These are phyloP conservation scores for Backusella macrospora DNA, from an alignment of 192 early-diverging fungal genomes.

Conservation along the genomic window DNA sequence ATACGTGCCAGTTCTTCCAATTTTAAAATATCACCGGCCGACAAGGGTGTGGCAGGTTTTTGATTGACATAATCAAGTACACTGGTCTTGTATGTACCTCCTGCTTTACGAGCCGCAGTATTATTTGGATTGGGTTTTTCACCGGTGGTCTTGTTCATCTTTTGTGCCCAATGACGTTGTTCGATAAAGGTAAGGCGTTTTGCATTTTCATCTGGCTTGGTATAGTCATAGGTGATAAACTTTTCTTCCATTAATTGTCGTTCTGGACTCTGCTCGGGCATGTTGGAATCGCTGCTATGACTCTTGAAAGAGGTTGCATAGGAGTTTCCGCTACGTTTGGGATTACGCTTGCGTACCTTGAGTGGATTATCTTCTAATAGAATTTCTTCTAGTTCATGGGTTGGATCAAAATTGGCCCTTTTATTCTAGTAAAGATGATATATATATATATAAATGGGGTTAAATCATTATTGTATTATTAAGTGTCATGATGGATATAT, in stretches of 20 bases:
- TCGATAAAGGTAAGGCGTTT: conserved; percentile 16
- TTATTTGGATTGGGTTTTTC: neutral
- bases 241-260: conserved; percentile 82
- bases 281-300: conserved; percentile 32
- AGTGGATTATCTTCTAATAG: conserved; percentile 95
- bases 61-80: conserved; percentile 12
- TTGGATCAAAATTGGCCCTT: conserved; percentile 93
- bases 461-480: too few species aligned
- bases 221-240: conserved; percentile 75
- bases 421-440: too few species aligned
- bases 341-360: conserved; percentile 70
- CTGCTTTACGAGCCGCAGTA: neutral
- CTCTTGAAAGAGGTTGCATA: conserved; percentile 29
- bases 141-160: conserved; percentile 26
- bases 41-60: neutral
- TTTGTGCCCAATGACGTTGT: conserved; percentile 32
- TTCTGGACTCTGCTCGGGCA: conserved; percentile 39
- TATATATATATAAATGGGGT: neutral
- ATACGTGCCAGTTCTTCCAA: conserved; percentile 41
- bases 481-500: too few species aligned
- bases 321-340: conserved; percentile 33
- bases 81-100: neutral
- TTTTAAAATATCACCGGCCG: conserved; percentile 37
- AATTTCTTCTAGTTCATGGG: conserved; percentile 95
- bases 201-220: conserved; percentile 52